Conservation (phyloP, 768 basidiomycete genomes). For the Panus rudis region DNA sequence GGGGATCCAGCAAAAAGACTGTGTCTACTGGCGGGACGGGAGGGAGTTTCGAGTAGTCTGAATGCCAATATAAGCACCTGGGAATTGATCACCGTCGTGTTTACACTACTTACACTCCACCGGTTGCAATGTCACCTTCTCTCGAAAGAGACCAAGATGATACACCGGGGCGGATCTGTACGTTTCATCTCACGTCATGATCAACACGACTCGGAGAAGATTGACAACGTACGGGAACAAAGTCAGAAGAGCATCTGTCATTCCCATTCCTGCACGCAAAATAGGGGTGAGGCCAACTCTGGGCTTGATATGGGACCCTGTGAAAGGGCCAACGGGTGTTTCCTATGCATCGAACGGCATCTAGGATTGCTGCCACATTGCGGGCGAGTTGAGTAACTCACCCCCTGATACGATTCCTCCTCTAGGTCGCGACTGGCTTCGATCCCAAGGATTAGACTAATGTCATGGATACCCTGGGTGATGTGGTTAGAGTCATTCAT, state of each 20-base stretch:
- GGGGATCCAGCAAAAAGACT: constrained; percentile 85
- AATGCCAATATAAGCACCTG: not conserved
- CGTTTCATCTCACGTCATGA: not conserved
- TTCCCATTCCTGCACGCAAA: constrained; percentile 86
- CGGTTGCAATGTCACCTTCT: constrained; percentile 81
- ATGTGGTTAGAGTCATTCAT: not conserved
- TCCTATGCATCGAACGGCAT: constrained; percentile 34
- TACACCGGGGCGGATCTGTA: constrained; percentile 77
- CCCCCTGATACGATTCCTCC: constrained; percentile 55
- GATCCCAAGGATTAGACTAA: constrained; percentile 75
- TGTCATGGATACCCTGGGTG: constrained; percentile 59
- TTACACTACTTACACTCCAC: constrained; percentile 65
- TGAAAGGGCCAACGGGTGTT: constrained; percentile 77
- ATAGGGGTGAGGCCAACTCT: constrained; percentile 86
- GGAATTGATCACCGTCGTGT: not conserved
- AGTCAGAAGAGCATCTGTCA: constrained; percentile 81
- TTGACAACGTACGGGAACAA: constrained; percentile 67
- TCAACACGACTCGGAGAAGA: not conserved
- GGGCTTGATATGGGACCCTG: constrained; percentile 67
- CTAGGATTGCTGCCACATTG: too few relatives aligned
- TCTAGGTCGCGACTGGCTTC: constrained; percentile 72
- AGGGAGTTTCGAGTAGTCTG: constrained; percentile 91
- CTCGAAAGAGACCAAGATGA: constrained; percentile 85
- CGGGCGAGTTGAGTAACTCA: constrained; percentile 29
- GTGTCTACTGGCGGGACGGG: constrained; percentile 66